phyloP scores from a whole-genome alignment of 345 rosid species.

The Mangifera indica region DNA sequence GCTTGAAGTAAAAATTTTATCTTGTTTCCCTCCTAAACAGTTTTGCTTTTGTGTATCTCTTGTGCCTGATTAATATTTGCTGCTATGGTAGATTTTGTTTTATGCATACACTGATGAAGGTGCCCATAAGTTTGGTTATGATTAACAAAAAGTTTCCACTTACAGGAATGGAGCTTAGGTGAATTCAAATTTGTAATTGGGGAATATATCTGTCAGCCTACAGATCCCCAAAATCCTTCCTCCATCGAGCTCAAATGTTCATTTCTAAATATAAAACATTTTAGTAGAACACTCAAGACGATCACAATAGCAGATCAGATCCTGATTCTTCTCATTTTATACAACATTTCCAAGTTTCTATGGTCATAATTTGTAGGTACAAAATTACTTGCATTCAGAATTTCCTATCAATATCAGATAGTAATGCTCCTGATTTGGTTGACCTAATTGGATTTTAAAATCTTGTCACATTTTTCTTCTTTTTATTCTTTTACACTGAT shows the following conservation, averaged over 20 bases:
- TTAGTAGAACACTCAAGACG: slow-evolving; percentile 17
- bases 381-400: not conserved
- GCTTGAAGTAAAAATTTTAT: slow-evolving; percentile 45
- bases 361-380: slow-evolving; percentile 11
- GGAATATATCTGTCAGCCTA: slow-evolving; percentile 45
- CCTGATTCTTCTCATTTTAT: slow-evolving; percentile 36
- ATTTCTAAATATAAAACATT: slow-evolving; percentile 31
- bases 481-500: not conserved
- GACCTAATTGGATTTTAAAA: not conserved
- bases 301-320: slow-evolving; percentile 63
- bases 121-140: too few species aligned
- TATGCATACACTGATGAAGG: too few species aligned
- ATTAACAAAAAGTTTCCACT: not conserved
- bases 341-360: slow-evolving; percentile 24
- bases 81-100: too few species aligned
- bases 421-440: not conserved
- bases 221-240: slow-evolving; percentile 32
- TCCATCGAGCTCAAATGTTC: slow-evolving; percentile 67
- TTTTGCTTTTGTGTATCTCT: not conserved
- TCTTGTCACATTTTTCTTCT: too few species aligned
- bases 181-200: slow-evolving; percentile 49
- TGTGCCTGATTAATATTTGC: not conserved
- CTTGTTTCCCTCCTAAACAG: not conserved
- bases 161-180: slow-evolving; percentile 68
- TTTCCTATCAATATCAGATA: not conserved